These are phyloP conservation scores for Boletellus deceptivus DNA, from an alignment of 1,284 basidiomycete genomes.

Conservation along the genomic window DNA sequence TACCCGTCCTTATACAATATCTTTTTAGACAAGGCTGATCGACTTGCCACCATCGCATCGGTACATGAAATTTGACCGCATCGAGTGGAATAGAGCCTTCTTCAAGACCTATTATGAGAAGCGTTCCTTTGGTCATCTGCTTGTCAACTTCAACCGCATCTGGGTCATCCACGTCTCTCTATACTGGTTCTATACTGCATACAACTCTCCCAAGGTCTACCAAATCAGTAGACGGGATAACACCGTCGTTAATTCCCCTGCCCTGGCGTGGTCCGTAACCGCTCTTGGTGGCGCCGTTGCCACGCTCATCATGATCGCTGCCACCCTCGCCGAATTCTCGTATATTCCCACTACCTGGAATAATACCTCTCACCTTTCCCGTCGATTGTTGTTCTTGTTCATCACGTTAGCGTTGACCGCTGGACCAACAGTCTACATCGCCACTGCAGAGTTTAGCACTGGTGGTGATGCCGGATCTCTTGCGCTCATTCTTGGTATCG, in stretches of 20 bases:
- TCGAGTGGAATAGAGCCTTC: constrained; percentile 93
- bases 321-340: constrained; percentile 89
- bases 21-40: constrained; percentile 73
- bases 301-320: constrained; percentile 89
- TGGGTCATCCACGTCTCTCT: constrained; percentile 94
- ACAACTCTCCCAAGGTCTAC: constrained; percentile 89
- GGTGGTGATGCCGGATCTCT: constrained; percentile 61
- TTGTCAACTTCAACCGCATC: constrained; percentile 98
- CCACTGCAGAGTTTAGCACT: constrained; percentile 57
- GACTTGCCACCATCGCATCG: constrained; percentile 87
- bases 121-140: constrained; percentile 88
- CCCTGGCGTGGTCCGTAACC: constrained; percentile 85
- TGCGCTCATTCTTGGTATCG: constrained; percentile 84
- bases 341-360: constrained; percentile 98
- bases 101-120: constrained; percentile 98
- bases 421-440: constrained; percentile 91
- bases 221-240: constrained; percentile 26
- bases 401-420: constrained; percentile 83
- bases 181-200: constrained; percentile 94
- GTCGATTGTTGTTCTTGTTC: constrained; percentile 80
- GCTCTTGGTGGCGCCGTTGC: constrained; percentile 91
- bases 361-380: constrained; percentile 90
- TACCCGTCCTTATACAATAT: constrained; percentile 3
- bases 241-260: constrained; percentile 51
- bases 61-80: constrained; percentile 92